Evolutionary conservation across 1,284 basidiomycete genomes (phyloP).

Genomic region (Mycosarcoma maydis): DNA sequence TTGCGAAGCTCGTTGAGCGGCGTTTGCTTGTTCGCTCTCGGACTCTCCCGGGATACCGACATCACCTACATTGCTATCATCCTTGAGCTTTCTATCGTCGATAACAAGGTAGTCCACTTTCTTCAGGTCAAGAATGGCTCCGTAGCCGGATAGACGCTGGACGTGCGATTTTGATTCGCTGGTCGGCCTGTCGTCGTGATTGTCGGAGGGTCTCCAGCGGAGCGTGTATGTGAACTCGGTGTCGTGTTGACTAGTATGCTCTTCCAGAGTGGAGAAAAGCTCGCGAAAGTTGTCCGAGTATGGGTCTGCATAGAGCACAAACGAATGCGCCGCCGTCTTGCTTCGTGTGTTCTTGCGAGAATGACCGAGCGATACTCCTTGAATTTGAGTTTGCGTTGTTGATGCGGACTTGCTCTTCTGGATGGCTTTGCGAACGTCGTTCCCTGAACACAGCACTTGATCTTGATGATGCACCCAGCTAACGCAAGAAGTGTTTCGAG

Average conservation of each 20-base stretch:
- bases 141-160: slow-evolving; percentile 79
- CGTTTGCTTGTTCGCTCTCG: slow-evolving; percentile 9
- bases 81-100: slow-evolving; percentile 61
- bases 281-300: slow-evolving; percentile 49
- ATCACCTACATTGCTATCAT: slow-evolving; percentile 30
- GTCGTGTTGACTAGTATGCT: slow-evolving; percentile 14
- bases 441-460: slow-evolving; percentile 44
- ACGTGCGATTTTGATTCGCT: background rate
- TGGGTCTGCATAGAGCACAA: slow-evolving; percentile 60
- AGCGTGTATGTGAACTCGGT: slow-evolving; percentile 49
- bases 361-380: slow-evolving; percentile 57
- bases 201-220: slow-evolving; percentile 62
- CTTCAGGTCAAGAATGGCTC: slow-evolving; percentile 90
- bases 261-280: slow-evolving; percentile 47
- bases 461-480: slow-evolving; percentile 52
- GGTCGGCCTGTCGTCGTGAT: background rate
- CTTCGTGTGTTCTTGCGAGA: slow-evolving; percentile 7
- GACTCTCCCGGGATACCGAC: slow-evolving; percentile 18
- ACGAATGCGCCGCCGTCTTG: background rate
- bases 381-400: slow-evolving; percentile 2
- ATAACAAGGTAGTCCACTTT: slow-evolving; percentile 96
- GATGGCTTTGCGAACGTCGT: slow-evolving; percentile 33
- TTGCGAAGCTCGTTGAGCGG: slow-evolving; percentile 1
- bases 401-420: slow-evolving; percentile 10
- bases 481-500: slow-evolving; percentile 37